Base-by-base conservation (phyloP, 495 filamentous ascomycete species). In the Delitschia confertaspora region DNA sequence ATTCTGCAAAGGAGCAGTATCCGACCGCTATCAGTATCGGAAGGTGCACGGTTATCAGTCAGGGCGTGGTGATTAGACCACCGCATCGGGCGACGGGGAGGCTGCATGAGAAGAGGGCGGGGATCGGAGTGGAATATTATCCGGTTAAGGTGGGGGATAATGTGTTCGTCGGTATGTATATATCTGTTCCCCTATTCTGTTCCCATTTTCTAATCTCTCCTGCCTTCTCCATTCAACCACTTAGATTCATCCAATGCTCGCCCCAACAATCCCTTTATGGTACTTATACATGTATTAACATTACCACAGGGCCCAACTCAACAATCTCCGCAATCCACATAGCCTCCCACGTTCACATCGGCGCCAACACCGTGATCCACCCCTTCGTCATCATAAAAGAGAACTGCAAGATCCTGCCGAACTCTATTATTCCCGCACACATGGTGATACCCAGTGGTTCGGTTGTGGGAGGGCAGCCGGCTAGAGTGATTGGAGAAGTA, bases 381-480 rank as follows among this genome's bases (percentile, higher is more conserved):
- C 80, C 83, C 56, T 85, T 94, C 60, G 78, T 78, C 26, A 88
- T 95, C 27, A 74, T 98, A 52, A 94, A 93, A 63, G 89, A 95
- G 58, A 85, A 80, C 61, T 82, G 85, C 24, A 76, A 77, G 48
- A 79, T 98, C 38, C 67, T 95, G 43, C 83, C 93, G 49, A 82
- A 80, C 8, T 76, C 79, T 4, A 80, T 94, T 32, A 73, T 98
- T 13, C 83, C 91, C 6, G 69, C 78, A 11, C 82, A 83, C 42
- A 95, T 93, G 80, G 85, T 95, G 9, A 83, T 96, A 48, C 85
- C 88, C 22, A 84, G 83, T 57, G 89, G 85, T 64, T 82, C 74
- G 55, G 73, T 95, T 31, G 88, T 98, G 13, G 85, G 78, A 0
- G 88, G 88, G 0, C 69, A 77, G 55, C 87, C 88, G 3, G 88